These are phyloP conservation scores for Ustilago lituana DNA, from an alignment of 1,284 basidiomycete genomes.

Conservation along the genomic window DNA sequence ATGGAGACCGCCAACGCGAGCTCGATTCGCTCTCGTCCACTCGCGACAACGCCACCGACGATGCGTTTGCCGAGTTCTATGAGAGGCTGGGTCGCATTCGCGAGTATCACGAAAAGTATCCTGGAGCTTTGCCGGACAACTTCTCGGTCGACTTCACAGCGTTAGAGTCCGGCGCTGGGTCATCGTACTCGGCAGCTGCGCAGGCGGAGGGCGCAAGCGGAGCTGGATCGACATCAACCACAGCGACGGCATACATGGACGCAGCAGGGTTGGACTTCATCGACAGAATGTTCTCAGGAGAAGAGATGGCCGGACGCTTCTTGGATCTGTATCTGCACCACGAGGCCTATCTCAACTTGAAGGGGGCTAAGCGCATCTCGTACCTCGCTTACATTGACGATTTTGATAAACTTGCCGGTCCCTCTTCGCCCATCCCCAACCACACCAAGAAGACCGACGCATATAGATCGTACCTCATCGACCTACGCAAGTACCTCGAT, in stretches of 20 bases:
- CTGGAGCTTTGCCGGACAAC: slow-evolving; percentile 73
- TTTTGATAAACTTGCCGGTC: slow-evolving; percentile 72
- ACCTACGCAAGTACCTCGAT: slow-evolving; percentile 81
- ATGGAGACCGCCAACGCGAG: slow-evolving; percentile 67
- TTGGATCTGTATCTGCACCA: slow-evolving; percentile 91
- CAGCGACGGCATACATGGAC: slow-evolving; percentile 19
- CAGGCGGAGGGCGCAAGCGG: slow-evolving; percentile 10
- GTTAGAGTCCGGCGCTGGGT: slow-evolving; percentile 42
- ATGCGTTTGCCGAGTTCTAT: slow-evolving; percentile 75
- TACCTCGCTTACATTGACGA: slow-evolving; percentile 82
- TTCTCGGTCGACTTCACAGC: slow-evolving; percentile 61
- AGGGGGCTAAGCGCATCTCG: slow-evolving; percentile 81
- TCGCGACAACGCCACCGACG: slow-evolving; percentile 19
- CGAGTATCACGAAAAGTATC: slow-evolving; percentile 95
- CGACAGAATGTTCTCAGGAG: slow-evolving; percentile 72
- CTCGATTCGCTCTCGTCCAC: slow-evolving; percentile 69
- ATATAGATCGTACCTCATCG: slow-evolving; percentile 55
- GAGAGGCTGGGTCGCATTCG: slow-evolving; percentile 89
- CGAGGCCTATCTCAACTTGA: slow-evolving; percentile 82
- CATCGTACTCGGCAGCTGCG: slow-evolving; percentile 23
- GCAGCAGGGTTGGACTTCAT: slow-evolving; percentile 45
- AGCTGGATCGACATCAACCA: slow-evolving; percentile 14
- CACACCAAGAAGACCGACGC: slow-evolving; percentile 58
- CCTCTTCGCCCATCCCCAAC: slow-evolving; percentile 34
- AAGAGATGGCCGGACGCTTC: slow-evolving; percentile 93